Evolutionary conservation across 805 yeast genomes (phyloP).

Genomic region (Peterozyma xylosa): DNA sequence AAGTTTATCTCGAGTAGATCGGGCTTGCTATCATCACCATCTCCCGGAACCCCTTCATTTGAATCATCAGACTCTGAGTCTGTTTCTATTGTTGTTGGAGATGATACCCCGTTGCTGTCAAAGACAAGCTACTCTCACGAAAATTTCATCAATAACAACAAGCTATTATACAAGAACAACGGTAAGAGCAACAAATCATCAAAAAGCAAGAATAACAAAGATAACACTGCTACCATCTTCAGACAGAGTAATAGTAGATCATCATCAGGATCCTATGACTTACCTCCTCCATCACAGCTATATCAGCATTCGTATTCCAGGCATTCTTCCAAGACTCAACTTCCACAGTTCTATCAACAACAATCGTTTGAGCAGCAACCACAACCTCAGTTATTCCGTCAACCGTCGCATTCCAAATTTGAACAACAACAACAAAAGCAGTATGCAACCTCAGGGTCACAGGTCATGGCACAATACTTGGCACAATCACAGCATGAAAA

Average conservation of each 20-base stretch:
- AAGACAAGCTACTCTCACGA: background rate
- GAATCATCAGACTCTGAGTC: constrained; percentile 7
- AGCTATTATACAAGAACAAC: background rate
- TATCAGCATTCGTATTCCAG: background rate
- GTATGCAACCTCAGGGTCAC: constrained; percentile 46
- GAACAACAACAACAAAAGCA: constrained; percentile 6
- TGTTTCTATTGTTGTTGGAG: constrained; percentile 6
- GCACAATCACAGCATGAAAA: constrained; percentile 66
- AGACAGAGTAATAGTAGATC: constrained; percentile 6
- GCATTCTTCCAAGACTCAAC: constrained; percentile 6
- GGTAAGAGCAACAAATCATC: background rate
- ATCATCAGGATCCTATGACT: constrained; percentile 6
- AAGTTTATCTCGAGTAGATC: background rate
- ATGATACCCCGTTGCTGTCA: constrained; percentile 1
- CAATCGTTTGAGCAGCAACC: background rate
- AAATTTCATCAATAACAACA: background rate
- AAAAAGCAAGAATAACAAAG: background rate
- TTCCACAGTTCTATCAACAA: constrained; percentile 1
- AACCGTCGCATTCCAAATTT: background rate
- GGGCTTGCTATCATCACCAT: background rate
- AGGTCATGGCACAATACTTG: constrained; percentile 71
- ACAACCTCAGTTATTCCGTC: background rate
- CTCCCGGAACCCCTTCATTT: constrained; percentile 1
- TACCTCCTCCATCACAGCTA: background rate
- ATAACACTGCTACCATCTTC: background rate